Conservation (phyloP, 768 basidiomycete species). For the Austroboletus eburneus region DNA sequence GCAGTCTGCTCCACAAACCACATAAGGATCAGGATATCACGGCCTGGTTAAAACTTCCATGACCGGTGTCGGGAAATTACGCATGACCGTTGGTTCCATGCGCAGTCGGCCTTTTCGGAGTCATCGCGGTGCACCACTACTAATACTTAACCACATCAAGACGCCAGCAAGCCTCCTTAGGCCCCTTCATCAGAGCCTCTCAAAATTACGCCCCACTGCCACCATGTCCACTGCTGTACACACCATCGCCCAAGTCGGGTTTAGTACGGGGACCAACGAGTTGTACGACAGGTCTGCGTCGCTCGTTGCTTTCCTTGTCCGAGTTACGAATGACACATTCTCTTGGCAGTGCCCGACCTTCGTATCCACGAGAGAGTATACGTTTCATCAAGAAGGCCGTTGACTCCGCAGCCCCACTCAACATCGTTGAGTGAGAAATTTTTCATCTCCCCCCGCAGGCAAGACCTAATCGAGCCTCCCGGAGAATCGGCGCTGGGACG, state of each 20-base stretch:
- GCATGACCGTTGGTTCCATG: too few relatives aligned
- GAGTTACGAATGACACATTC: not conserved
- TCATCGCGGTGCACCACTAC: too few relatives aligned
- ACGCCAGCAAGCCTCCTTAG: not conserved
- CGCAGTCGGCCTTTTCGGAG: not conserved
- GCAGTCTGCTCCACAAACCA: too few relatives aligned
- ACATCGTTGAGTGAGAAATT: constrained; percentile 62
- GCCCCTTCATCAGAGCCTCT: too few relatives aligned
- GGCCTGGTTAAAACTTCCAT: too few relatives aligned
- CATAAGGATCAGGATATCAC: too few relatives aligned
- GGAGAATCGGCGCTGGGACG: constrained; percentile 78
- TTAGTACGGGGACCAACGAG: constrained; percentile 78
- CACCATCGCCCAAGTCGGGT: constrained; percentile 64
- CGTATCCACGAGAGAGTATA: constrained; percentile 67
- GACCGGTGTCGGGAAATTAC: too few relatives aligned
- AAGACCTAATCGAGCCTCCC: not conserved
- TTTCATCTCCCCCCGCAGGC: not conserved
- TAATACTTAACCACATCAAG: too few relatives aligned
- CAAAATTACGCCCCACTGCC: not conserved
- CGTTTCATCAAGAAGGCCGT: constrained; percentile 53
- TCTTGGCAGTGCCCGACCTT: constrained; percentile 63
- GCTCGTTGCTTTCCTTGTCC: too few relatives aligned
- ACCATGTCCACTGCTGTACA: constrained; percentile 48
- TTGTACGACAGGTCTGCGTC: constrained; percentile 64
- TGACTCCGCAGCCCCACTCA: constrained; percentile 38